Evolutionary conservation across 768 basidiomycete genomes (phyloP).

Genomic region (Austroboletus eburneus): DNA sequence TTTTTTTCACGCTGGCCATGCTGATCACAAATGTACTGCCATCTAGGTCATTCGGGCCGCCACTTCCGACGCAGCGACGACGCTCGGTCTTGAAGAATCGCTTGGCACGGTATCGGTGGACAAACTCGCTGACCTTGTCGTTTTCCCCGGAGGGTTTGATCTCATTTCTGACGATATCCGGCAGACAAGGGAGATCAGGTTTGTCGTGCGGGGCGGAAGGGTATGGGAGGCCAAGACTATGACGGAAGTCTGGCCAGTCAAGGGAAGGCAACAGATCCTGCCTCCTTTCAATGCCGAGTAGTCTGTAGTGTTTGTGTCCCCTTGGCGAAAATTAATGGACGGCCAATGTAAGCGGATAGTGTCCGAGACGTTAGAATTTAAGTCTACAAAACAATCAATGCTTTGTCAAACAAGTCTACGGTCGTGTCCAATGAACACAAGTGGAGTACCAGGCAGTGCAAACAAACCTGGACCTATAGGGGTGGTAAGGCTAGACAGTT

Average conservation of each 20-base stretch:
- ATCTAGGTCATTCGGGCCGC: constrained; percentile 63
- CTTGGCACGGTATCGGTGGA: constrained; percentile 60
- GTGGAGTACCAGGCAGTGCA: too few relatives aligned
- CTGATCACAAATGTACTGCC: not conserved
- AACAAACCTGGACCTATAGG: too few relatives aligned
- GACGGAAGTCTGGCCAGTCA: constrained; percentile 69
- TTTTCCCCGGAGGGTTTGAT: constrained; percentile 61
- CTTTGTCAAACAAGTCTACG: not conserved
- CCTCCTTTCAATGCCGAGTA: constrained; percentile 57
- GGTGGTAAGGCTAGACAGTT: too few relatives aligned
- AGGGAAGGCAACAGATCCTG: constrained; percentile 48
- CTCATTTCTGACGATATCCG: constrained; percentile 50
- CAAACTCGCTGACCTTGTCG: constrained; percentile 68
- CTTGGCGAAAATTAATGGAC: too few relatives aligned
- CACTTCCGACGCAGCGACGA: constrained; percentile 59
- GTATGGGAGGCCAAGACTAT: constrained; percentile 65
- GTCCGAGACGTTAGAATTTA: too few relatives aligned
- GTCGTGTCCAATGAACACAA: constrained; percentile 14
- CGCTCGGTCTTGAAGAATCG: constrained; percentile 58
- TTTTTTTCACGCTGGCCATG: not conserved
- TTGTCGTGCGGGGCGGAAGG: constrained; percentile 64
- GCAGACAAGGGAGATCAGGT: constrained; percentile 46
- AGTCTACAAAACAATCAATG: too few relatives aligned
- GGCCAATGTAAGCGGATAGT: too few relatives aligned
- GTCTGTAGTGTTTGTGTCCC: not conserved